These are phyloP conservation scores for Strobilomyces dryophilus DNA, from an alignment of 768 basidiomycete species.

Conservation along the genomic window DNA sequence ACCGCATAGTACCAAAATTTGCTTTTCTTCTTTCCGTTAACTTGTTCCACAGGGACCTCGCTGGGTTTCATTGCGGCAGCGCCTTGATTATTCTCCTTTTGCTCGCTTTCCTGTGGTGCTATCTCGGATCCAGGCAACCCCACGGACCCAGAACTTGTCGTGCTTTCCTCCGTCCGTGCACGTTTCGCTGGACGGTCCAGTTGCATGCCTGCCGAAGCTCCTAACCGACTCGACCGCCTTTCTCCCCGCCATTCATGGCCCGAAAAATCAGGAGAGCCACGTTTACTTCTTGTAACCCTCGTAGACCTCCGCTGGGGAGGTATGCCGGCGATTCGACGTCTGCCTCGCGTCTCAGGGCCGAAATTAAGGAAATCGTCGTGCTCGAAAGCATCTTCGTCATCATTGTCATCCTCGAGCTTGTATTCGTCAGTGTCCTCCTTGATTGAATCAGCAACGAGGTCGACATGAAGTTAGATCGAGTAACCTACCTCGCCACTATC, in stretches of 20 bases:
- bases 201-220: slow-evolving; percentile 47
- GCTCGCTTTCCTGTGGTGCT: slow-evolving; percentile 29
- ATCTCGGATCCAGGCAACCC: slow-evolving; percentile 26
- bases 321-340: slow-evolving; percentile 32
- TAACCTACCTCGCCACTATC: slow-evolving; percentile 54
- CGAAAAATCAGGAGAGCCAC: slow-evolving; percentile 46
- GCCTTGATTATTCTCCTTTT: slow-evolving; percentile 50
- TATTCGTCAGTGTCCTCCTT: slow-evolving; percentile 68
- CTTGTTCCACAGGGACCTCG: slow-evolving; percentile 70
- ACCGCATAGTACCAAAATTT: slow-evolving; percentile 90
- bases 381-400: slow-evolving; percentile 53
- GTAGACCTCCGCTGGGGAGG: slow-evolving; percentile 53
- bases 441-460: slow-evolving; percentile 20
- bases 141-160: slow-evolving; percentile 46
- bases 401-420: slow-evolving; percentile 58
- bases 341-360: slow-evolving; percentile 41
- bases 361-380: slow-evolving; percentile 39
- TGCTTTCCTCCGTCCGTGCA: slow-evolving; percentile 74
- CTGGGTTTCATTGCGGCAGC: slow-evolving; percentile 67
- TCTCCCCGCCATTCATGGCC: slow-evolving; percentile 69
- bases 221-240: slow-evolving; percentile 65
- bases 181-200: slow-evolving; percentile 60
- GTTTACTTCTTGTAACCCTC: slow-evolving; percentile 48
- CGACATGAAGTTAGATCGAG: slow-evolving; percentile 13
- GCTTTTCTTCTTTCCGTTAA: slow-evolving; percentile 79